Evolutionary conservation across 768 basidiomycete species (phyloP).

Genomic region (Mycena epipterygia): DNA sequence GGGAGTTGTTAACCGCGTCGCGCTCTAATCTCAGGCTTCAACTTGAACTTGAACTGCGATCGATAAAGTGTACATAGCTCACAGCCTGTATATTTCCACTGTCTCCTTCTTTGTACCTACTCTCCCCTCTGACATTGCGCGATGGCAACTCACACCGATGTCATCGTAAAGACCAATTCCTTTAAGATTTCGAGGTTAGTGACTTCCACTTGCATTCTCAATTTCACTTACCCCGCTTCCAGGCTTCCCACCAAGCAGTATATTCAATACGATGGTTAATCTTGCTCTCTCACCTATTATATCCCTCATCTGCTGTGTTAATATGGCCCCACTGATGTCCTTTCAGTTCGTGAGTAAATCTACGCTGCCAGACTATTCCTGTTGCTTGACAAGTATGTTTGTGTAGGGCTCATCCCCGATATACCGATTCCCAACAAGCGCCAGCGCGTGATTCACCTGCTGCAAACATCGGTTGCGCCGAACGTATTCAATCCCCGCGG

Average conservation of each 20-base stretch:
- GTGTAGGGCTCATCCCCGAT: constrained; percentile 40
- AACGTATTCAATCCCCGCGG: constrained; percentile 55
- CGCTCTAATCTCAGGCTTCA: too few relatives aligned
- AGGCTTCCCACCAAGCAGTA: constrained; percentile 46
- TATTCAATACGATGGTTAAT: constrained; percentile 47
- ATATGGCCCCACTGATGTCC: not conserved
- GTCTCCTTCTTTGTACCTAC: not conserved
- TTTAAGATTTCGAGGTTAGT: constrained; percentile 39
- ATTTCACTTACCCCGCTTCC: not conserved
- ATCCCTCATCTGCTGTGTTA: not conserved
- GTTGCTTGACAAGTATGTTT: not conserved
- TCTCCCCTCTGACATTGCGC: too few relatives aligned
- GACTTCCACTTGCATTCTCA: not conserved
- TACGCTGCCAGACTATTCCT: too few relatives aligned
- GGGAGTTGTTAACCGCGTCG: too few relatives aligned
- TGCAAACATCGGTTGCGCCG: constrained; percentile 55
- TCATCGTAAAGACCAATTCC: constrained; percentile 46
- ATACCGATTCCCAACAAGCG: constrained; percentile 40
- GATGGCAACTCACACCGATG: constrained; percentile 18
- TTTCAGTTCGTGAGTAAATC: constrained; percentile 28
- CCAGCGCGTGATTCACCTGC: constrained; percentile 50
- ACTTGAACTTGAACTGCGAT: not conserved
- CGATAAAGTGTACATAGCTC: not conserved
- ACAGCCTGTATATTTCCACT: not conserved
- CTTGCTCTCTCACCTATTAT: constrained; percentile 1